Conservation (phyloP, 2,329 filamentous ascomycete genomes). For the Cytospora chrysosperma region DNA sequence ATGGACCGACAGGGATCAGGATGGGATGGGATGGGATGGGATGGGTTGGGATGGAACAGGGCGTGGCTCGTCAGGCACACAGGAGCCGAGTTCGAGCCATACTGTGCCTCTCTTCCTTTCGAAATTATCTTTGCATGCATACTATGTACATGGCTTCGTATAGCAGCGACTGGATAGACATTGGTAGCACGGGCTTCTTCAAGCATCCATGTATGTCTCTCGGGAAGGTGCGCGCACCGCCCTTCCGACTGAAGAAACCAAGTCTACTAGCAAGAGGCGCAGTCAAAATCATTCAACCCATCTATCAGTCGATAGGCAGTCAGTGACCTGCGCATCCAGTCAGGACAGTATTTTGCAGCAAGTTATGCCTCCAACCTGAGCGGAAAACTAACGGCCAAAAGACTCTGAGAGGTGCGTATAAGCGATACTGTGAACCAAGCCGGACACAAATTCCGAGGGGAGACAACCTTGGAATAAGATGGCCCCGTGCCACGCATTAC, state of each 20-base stretch:
- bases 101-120: neutral
- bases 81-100: neutral
- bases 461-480: neutral
- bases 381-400: constrained; percentile 10
- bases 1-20: neutral
- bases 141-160: neutral
- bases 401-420: neutral
- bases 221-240: neutral
- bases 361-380: constrained; percentile 4
- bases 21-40: neutral
- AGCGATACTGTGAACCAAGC: constrained; percentile 3
- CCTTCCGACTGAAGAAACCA: neutral
- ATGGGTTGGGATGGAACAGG: neutral
- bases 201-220: no score
- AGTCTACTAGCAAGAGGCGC: neutral
- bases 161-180: neutral
- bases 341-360: neutral
- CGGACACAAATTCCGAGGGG: constrained; percentile 14
- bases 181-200: neutral
- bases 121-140: neutral
- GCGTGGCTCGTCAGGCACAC: neutral
- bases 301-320: neutral
- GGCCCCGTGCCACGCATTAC: constrained; percentile 8
- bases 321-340: neutral
- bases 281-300: neutral